Percentiles rank a stretch among this genome's conserved stretches.
Conservation (phyloP, 2,329 filamentous ascomycete genomes). For the Aspergillus flavus region DNA sequence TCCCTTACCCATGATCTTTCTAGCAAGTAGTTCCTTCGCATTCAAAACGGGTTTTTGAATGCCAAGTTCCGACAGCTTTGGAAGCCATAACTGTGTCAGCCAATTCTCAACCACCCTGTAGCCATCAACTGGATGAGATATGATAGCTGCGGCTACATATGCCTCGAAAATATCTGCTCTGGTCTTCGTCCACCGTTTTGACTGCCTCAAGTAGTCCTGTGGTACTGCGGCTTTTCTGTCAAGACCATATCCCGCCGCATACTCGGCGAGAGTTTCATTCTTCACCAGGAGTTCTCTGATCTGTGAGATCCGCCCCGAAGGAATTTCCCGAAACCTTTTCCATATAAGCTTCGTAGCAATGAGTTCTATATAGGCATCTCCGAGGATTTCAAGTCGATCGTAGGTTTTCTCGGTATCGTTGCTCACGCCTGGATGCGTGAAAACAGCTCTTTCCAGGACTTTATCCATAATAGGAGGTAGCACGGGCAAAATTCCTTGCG, state of each 20-base stretch:
- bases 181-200: slow-evolving; percentile 68
- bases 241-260: slow-evolving; percentile 71
- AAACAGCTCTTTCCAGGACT: slow-evolving; percentile 62
- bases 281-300: slow-evolving; percentile 78
- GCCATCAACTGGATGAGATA: slow-evolving; percentile 67
- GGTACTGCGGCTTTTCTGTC: slow-evolving; percentile 65
- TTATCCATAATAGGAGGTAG: slow-evolving; percentile 65
- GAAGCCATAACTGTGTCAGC: slow-evolving; percentile 75
- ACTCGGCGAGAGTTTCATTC: slow-evolving; percentile 75
- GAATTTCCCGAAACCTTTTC: slow-evolving; percentile 66
- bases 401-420: slow-evolving; percentile 55
- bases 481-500: slow-evolving; percentile 17
- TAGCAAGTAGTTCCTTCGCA: slow-evolving; percentile 58
- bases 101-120: slow-evolving; percentile 65
- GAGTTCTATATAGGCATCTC: slow-evolving; percentile 82
- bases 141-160: slow-evolving; percentile 77
- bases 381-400: slow-evolving; percentile 84
- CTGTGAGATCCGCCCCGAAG: slow-evolving; percentile 71
- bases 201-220: slow-evolving; percentile 44
- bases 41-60: slow-evolving; percentile 34
- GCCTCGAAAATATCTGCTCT: slow-evolving; percentile 89
- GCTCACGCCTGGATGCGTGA: slow-evolving; percentile 64
- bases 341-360: slow-evolving; percentile 76
- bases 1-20: slow-evolving; percentile 58
- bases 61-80: slow-evolving; percentile 53